Percentiles rank a stretch among this genome's conserved stretches.
phyloP scores from a whole-genome alignment of 768 basidiomycete genomes.

The Auriscalpium orientale region DNA sequence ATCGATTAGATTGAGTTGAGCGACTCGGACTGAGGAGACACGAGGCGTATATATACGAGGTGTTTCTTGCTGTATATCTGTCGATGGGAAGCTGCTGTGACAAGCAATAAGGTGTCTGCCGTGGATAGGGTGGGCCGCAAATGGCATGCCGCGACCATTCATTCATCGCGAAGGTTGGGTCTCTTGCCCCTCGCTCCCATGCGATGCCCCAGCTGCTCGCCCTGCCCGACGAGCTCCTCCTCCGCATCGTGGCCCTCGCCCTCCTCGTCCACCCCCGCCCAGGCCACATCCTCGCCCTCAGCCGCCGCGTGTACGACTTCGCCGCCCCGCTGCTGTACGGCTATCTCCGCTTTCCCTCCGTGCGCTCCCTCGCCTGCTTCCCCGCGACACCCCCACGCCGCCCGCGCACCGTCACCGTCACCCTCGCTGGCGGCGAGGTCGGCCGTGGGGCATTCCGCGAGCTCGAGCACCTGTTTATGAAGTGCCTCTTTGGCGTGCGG shows the following conservation, averaged over 20 bases:
- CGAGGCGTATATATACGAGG: no score
- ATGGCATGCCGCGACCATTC: no score
- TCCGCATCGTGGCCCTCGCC: neutral
- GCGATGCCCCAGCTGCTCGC: no score
- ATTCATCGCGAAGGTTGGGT: no score
- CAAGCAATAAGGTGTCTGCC: no score
- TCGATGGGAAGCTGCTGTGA: no score
- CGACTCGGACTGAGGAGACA: no score
- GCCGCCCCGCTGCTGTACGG: slow-evolving; percentile 7
- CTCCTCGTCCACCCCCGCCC: slow-evolving; percentile 7
- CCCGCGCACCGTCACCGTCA: slow-evolving; percentile 5
- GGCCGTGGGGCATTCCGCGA: slow-evolving; percentile 10
- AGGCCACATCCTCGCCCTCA: slow-evolving; percentile 11
- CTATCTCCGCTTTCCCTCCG: slow-evolving; percentile 5
- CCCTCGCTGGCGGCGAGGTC: slow-evolving; percentile 12
- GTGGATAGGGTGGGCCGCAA: no score
- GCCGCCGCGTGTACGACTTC: slow-evolving; percentile 4
- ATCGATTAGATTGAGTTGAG: no score
- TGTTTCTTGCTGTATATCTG: no score
- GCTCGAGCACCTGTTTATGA: slow-evolving; percentile 3
- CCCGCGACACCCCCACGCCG: neutral
- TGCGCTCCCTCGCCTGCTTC: slow-evolving; percentile 3
- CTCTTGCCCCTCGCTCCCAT: no score
- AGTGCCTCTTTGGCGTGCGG: neutral
- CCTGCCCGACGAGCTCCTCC: no score